Evolutionary conservation across 1,139 yeast species (phyloP), one percentile per base, ranked within the genome.

Genomic region (Suhomyces taliae): DNA sequence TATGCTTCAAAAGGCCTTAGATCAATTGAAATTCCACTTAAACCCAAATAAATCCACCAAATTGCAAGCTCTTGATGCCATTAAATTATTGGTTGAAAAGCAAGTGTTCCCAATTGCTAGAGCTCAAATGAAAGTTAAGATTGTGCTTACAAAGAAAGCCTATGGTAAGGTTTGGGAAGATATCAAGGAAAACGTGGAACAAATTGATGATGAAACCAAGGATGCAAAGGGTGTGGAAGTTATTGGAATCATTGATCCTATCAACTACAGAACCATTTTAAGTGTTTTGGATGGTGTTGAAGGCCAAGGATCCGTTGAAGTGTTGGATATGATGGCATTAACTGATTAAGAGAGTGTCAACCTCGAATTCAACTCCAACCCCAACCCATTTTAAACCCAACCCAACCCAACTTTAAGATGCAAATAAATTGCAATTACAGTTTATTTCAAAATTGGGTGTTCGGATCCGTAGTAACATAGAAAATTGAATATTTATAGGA

Each of bases 61-160:
- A 66, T 75, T 81, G 8, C 97, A 90, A 64, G 98, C 98, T 0
- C 70, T 95, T 45, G 98, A 93, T 50, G 97, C 96, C 5, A 91
- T 95, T 55, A 88, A 83, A 61, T 64, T 87, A 45, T 72, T 93
- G 44, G 85, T 88, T 8, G 81, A 83, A 35, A 80, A 81, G 57
- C 98, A 93, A 64, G 72, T 90, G 39, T 85, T 93, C 37, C 98
- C 99, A 9, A 91, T 93, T 52, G 95, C 90, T 0, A 78, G 99
- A 56, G 98, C 99, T 0, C 87, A 87, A 59, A 93, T 93, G 99
- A 85, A 90, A 67, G 78, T 93, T 29, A 82, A 85, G 56, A 72
- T 88, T 11, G 66, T 76, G 0, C 60, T 85, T 33, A 67, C 74
- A 26, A 73, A 74, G 11, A 79, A 81, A 45, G 82, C 81, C 1